These are phyloP conservation scores for Articulospora tetracladia DNA, from an alignment of 495 filamentous ascomycete genomes.

Conservation along the genomic window DNA sequence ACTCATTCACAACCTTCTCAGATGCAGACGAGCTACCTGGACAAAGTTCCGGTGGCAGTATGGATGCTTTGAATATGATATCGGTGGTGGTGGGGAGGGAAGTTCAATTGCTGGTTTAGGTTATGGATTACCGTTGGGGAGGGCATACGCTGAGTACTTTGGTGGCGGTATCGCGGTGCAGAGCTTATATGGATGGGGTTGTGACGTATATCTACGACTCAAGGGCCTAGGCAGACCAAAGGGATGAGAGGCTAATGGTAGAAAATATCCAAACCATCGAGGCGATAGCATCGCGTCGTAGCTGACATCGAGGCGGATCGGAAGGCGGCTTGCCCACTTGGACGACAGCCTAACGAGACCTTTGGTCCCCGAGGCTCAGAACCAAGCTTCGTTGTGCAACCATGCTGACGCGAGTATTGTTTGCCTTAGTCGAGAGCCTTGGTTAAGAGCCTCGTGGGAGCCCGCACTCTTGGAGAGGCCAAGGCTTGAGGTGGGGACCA, in stretches of 20 bases:
- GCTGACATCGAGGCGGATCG: too few relatives aligned
- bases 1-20: constrained; percentile 91
- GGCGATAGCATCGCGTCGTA: too few relatives aligned
- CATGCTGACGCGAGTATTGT: too few relatives aligned
- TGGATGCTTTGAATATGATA: constrained; percentile 71
- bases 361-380: too few relatives aligned
- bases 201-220: constrained; percentile 73
- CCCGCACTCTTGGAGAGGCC: neutral
- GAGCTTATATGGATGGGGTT: constrained; percentile 92
- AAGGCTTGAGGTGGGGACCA: neutral
- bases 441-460: too few relatives aligned
- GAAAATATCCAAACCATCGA: too few relatives aligned
- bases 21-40: constrained; percentile 49
- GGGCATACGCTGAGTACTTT: constrained; percentile 98
- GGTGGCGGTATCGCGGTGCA: constrained; percentile 93
- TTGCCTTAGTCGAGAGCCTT: too few relatives aligned
- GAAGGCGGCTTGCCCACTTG: too few relatives aligned
- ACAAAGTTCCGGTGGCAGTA: constrained; percentile 38
- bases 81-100: constrained; percentile 59
- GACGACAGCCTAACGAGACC: too few relatives aligned
- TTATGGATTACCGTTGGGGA: constrained; percentile 85
- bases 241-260: constrained; percentile 5
- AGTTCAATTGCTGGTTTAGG: constrained; percentile 88
- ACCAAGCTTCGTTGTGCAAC: too few relatives aligned
- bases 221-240: constrained; percentile 69